These are phyloP conservation scores for Neurospora sp. DNA, from an alignment of 495 filamentous ascomycete species.

Conservation along the genomic window DNA sequence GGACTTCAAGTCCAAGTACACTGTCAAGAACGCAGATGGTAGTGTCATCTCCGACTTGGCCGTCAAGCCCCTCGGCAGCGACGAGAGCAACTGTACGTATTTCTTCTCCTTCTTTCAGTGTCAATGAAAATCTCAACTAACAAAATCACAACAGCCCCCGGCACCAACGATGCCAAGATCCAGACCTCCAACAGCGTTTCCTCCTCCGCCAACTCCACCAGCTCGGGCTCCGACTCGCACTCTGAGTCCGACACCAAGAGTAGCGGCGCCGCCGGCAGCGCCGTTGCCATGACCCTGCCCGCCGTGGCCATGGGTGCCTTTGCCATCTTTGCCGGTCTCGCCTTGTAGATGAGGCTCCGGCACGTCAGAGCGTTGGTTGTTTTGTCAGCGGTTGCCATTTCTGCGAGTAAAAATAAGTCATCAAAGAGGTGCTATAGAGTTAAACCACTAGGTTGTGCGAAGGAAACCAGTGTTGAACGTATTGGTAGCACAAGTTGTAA, in stretches of 20 bases:
- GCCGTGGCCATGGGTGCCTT: conserved; percentile 15
- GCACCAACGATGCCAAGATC: conserved; percentile 2
- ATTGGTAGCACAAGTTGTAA: not conserved
- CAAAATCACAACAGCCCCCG: conserved; percentile 13
- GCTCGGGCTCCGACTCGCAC: not conserved
- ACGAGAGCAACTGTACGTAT: conserved; percentile 26
- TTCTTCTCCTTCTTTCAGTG: not conserved
- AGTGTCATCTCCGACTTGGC: conserved; percentile 23
- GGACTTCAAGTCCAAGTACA: conserved; percentile 30
- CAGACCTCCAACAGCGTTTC: not conserved
- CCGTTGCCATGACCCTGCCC: conserved; percentile 5
- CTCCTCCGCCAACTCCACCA: not conserved
- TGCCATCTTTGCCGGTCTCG: conserved; percentile 16
- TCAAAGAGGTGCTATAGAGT: not conserved
- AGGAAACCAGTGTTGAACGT: too few species aligned
- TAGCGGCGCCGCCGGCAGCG: conserved; percentile 10
- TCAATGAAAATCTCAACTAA: conserved; percentile 1
- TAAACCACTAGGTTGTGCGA: not conserved
- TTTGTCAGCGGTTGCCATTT: not conserved
- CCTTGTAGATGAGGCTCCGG: conserved; percentile 8
- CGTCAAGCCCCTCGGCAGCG: conserved; percentile 33
- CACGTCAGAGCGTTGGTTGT: not conserved
- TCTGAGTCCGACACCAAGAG: not conserved
- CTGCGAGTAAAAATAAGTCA: not conserved
- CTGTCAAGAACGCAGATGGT: conserved; percentile 32